Conservation (phyloP, 2,329 filamentous ascomycete species). For the Nakataea oryzae region DNA sequence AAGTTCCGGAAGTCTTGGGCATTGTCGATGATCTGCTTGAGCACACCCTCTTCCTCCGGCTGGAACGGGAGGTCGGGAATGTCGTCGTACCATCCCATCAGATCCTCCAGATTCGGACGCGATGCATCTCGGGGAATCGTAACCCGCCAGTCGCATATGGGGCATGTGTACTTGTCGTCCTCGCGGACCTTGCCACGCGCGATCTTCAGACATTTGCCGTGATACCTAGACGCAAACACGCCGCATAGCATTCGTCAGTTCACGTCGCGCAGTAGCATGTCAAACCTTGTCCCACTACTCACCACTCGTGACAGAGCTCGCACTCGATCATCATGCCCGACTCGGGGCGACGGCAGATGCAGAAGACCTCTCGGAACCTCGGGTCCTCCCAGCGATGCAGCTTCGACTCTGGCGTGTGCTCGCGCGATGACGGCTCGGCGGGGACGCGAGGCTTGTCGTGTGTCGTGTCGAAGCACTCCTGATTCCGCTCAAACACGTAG, state of each 20-base stretch:
- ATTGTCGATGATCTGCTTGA: slow-evolving; percentile 78
- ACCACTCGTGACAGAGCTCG: slow-evolving; percentile 96
- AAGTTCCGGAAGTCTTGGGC: slow-evolving; percentile 78
- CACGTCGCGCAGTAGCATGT: background rate
- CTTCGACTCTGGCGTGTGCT: slow-evolving; percentile 48
- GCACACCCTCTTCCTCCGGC: slow-evolving; percentile 82
- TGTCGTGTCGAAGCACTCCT: slow-evolving; percentile 80
- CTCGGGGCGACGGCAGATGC: slow-evolving; percentile 86
- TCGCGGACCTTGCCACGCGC: slow-evolving; percentile 96
- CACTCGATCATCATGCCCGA: slow-evolving; percentile 99
- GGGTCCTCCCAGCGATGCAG: slow-evolving; percentile 48
- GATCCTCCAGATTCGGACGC: slow-evolving; percentile 85
- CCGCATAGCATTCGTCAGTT: slow-evolving; percentile 6
- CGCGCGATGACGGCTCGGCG: slow-evolving; percentile 83
- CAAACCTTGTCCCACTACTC: slow-evolving; percentile 22
- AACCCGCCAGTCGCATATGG: slow-evolving; percentile 94
- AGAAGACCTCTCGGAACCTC: slow-evolving; percentile 74
- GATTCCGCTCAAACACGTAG: slow-evolving; percentile 80
- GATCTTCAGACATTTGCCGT: slow-evolving; percentile 96
- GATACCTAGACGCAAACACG: slow-evolving; percentile 60
- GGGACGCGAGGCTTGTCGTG: slow-evolving; percentile 79
- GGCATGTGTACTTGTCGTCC: slow-evolving; percentile 96
- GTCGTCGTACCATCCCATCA: slow-evolving; percentile 76
- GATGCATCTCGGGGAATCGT: slow-evolving; percentile 95
- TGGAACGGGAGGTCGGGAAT: slow-evolving; percentile 78